Base-by-base conservation (phyloP, 371 early-diverging fungal species). In the Capniomyces stellatus region DNA sequence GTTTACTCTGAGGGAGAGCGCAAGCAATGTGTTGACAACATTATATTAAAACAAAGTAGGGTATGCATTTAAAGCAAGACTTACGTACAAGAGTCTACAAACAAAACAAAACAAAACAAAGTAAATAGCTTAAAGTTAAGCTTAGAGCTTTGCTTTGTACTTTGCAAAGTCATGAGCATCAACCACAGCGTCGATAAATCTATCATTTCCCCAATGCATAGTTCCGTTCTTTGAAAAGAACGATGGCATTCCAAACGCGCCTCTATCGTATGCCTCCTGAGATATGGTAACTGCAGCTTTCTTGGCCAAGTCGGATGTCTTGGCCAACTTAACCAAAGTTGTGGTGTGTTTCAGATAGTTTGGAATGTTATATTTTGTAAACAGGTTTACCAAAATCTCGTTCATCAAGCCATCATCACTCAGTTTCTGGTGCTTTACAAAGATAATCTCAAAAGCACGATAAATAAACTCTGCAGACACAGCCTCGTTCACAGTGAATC, bases 131-230 rank as follows among this genome's bases (percentile, higher is more conserved):
- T n/a, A n/a, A n/a, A n/a, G n/a, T n/a, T n/a, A n/a, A n/a, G n/a
- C n/a, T n/a, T n/a, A n/a, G n/a, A n/a, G n/a, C n/a, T n/a, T n/a
- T n/a, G n/a, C n/a, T n/a, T n/a, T n/a, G n/a, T n/a, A n/a, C n/a
- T n/a, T 40, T n/a, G 12, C 13, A n/a, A n/a, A 13, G 19, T 46
- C 46, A 46, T n/a, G 25, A 6, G 8, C 46, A 46, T 13, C 23
- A 49, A 51, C 31, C 3, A 39, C 51, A 35, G 69, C 69, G 1
- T 66, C 64, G 24, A 60, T n/a, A 15, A 66, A 46, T 15, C 60
- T 54, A 55, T 69, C 69, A 58, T 66, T 66, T 57, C 69, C 69
- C 69, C 68, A 69, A 55, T 63, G 66, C 43, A 58, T 42, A 39
- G 59, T 61, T 21, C 59, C 56, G 29, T 65, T 62, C 3, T 54